Conservation (phyloP, 2,329 filamentous ascomycete species). For the Dryadomyces sulphureus region DNA sequence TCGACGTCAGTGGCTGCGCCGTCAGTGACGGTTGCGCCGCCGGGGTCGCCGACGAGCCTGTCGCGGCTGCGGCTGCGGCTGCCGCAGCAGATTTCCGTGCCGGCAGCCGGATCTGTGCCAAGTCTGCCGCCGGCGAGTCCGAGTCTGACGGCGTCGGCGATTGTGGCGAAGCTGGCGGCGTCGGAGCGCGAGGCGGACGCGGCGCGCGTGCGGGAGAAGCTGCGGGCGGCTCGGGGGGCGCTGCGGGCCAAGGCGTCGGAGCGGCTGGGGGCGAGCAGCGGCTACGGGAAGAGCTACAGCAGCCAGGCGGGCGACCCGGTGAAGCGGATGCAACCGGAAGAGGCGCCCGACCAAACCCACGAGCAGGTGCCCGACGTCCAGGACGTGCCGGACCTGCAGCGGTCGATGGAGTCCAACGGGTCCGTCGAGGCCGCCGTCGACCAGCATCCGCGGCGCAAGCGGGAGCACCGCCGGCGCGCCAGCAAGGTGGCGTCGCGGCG, state of each 20-base stretch:
- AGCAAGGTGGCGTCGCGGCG: conserved; percentile 45
- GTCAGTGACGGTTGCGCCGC: too few relatives aligned
- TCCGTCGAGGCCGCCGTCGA: background rate
- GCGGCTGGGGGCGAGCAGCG: too few relatives aligned
- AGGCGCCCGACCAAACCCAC: background rate
- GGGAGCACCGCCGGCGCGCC: conserved; percentile 23
- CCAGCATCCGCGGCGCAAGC: conserved; percentile 27
- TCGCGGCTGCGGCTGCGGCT: conserved; percentile 11
- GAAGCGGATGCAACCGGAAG: conserved; percentile 3
- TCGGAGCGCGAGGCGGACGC: conserved; percentile 50
- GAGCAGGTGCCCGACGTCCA: background rate
- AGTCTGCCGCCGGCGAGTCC: conserved; percentile 28
- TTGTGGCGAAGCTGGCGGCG: conserved; percentile 48
- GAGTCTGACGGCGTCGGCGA: conserved; percentile 45
- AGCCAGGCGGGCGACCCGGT: conserved; percentile 5
- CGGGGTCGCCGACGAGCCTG: background rate
- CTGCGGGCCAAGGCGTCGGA: conserved; percentile 16
- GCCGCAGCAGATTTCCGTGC: too few relatives aligned
- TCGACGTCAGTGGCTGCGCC: background rate
- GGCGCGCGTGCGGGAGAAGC: conserved; percentile 46
- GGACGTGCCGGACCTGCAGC: background rate
- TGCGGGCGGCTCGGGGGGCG: conserved; percentile 33
- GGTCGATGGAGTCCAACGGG: background rate
- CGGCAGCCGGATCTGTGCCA: conserved; percentile 16
- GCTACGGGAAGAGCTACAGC: background rate